Evolutionary conservation across 106 monocot genomes (phyloP), one percentile per base, ranked within the genome.

Genomic region (Acorus gramineus): DNA sequence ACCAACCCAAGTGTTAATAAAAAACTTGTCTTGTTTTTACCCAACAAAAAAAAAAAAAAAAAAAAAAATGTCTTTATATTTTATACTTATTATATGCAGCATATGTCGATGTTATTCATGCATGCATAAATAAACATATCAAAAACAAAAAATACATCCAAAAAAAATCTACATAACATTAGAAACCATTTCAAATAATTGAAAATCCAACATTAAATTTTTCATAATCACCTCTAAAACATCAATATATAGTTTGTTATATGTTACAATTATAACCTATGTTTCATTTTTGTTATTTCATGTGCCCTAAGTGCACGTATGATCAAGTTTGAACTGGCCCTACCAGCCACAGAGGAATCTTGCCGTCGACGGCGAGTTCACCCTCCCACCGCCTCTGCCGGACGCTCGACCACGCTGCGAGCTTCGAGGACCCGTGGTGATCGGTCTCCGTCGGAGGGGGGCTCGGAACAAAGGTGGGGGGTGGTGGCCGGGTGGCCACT

Each of bases 281-380:
- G 49, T 11, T 10, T 8, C 42, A 62, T n/a, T 47, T 8, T 44
- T n/a, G 2, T 46, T 10, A 49, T 5, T 6, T 9, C 46, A 47
- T 42, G 51, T 3, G 5, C 5, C 9, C n/a, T 44, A n/a, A 49
- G 6, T 6, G 7, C 47, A 64, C 5, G 4, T 8, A 59, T 12
- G 4, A 8, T 59, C 44, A 46, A 58, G 5, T 2, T 10, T 28
- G 28, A 28, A 28, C 2, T 50, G 8, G 47, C 47, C 10, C 8
- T 85, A 95, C 94, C 82, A 95, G 78, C 94, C 94, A 95, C 3
- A 72, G 73, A 3, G 94, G 94, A 28, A 90, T 68, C 65, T 87
- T 52, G 43, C 94, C 94, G 51, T 95, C 64, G 4, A 90, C 82
- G 4, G 46, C 59, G 11, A 95, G 75, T 61, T 80, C 86, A 5